Evolutionary conservation across 164 flowering plant species (phyloP).

Genomic region (Sedum album): DNA sequence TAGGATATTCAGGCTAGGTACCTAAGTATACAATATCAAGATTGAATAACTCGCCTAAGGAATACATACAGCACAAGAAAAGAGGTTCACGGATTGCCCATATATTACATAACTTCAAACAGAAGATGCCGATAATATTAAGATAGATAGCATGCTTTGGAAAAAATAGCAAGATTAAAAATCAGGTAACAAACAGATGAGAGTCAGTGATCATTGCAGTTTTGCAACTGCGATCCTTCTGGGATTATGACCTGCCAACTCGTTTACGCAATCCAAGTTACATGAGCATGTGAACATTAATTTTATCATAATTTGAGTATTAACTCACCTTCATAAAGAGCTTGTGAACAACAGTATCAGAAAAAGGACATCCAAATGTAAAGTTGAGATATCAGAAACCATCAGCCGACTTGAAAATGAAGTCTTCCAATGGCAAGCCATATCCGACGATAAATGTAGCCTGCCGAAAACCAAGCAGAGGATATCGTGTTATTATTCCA

Average conservation of each 20-base stretch:
- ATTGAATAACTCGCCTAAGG: slow-evolving; percentile 80
- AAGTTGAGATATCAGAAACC: slow-evolving; percentile 89
- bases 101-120: too few relatives aligned
- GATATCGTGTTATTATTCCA: too few relatives aligned
- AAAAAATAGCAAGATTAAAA: too few relatives aligned
- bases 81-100: too few relatives aligned
- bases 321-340: slow-evolving; percentile 66
- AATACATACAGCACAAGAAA: background rate
- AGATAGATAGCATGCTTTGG: too few relatives aligned
- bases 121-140: too few relatives aligned
- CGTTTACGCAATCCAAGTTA: background rate
- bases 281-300: slow-evolving; percentile 8
- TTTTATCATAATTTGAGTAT: background rate
- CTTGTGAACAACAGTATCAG: slow-evolving; percentile 74
- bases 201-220: background rate
- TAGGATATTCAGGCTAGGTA: background rate
- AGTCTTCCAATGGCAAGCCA: slow-evolving; percentile 81
- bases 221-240: slow-evolving; percentile 57
- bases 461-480: slow-evolving; percentile 43
- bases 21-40: slow-evolving; percentile 53
- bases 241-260: slow-evolving; percentile 74
- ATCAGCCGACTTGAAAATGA: slow-evolving; percentile 74
- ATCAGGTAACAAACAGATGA: too few relatives aligned
- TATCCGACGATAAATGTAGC: slow-evolving; percentile 87
- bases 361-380: slow-evolving; percentile 82